These are phyloP conservation scores for Skeletonema menzelii DNA, from an alignment of 108 stramenopile genomes.

Conservation along the genomic window DNA sequence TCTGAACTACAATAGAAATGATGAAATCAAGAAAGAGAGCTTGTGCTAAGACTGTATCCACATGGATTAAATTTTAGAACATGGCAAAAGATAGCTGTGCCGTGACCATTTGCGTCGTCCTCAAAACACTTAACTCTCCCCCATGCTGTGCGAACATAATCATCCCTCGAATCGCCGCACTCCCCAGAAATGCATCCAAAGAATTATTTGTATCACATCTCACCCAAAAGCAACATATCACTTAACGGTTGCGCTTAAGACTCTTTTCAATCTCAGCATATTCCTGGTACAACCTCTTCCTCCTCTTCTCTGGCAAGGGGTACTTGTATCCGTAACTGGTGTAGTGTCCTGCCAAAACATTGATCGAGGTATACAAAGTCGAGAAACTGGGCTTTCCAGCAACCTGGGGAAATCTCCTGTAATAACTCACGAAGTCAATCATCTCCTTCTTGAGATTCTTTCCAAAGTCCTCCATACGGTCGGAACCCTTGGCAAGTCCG, in stretches of 20 bases:
- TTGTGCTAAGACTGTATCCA: neutral
- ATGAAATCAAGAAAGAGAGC: neutral
- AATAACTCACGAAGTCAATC: conserved; percentile 94
- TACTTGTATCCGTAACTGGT: conserved; percentile 97
- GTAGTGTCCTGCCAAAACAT: conserved; percentile 96
- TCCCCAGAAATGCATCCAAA: neutral
- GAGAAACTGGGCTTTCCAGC: conserved; percentile 94
- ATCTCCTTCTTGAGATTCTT: conserved; percentile 97
- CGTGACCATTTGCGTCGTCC: neutral
- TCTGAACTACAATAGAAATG: neutral
- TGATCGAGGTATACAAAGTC: conserved; percentile 95
- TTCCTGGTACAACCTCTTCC: conserved; percentile 97
- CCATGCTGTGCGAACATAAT: neutral
- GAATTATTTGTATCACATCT: neutral
- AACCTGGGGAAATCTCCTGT: conserved; percentile 89
- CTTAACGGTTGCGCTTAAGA: conserved; percentile 82
- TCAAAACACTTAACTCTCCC: neutral
- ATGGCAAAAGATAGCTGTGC: neutral
- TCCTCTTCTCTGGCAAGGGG: conserved; percentile 97
- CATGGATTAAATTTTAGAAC: neutral
- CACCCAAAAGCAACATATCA: conserved; percentile 4
- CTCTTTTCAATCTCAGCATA: conserved; percentile 94
- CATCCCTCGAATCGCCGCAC: neutral
- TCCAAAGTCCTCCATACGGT: conserved; percentile 90
- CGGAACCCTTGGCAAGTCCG: conserved; percentile 87